Base-by-base conservation (phyloP, 345 rosid genomes). In the Raphanus sativus region DNA sequence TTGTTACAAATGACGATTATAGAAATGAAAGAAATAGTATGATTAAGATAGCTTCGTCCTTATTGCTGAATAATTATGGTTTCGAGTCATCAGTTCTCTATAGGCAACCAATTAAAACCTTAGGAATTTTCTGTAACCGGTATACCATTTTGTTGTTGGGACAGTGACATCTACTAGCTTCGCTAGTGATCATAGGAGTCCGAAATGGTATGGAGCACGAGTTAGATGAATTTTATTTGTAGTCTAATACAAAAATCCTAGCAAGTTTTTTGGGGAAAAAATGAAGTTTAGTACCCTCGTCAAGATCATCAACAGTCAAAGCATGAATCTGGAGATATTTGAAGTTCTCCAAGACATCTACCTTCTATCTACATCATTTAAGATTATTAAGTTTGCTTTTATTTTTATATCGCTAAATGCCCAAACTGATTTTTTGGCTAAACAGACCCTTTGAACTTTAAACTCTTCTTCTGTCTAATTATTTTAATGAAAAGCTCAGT, bases 131-230 rank as follows among this genome's bases (percentile, higher is more conserved):
- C 66, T 64, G 75, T 77, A 64, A 64, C 52, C 66, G 60, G 52
- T 70, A 17, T 38, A 64, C 29, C 24, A 77, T 71, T 33, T 16
- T 66, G 59, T 67, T 66, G 61, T 59, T 16, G 58, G 67, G 81
- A 78, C 77, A 72, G 33, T 58, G 77, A 78, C 77, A 33, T 48
- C 48, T 72, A 78, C 81, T 78, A 78, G 77, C 73, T 60, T 72
- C 38, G 24, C 62, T 56, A 30, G 12, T 65, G 30, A 77, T 71
- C 72, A 58, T 58, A 65, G 25, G 2, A 21, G 29, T 42, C 21
- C 52, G 63, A 21, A 21, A 21, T 21, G 21, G 21, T 21, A 21
- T 21, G 21, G 21, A 21, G 21, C 21, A 21, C 21, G 21, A 62
- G 75, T 52, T 75, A 30, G 21, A 68, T 61, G 17, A 68, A 21